Percentiles rank a stretch among this genome's conserved stretches.
phyloP scores from a whole-genome alignment of 2,329 filamentous ascomycete genomes.

The Myriangium duriaei region DNA sequence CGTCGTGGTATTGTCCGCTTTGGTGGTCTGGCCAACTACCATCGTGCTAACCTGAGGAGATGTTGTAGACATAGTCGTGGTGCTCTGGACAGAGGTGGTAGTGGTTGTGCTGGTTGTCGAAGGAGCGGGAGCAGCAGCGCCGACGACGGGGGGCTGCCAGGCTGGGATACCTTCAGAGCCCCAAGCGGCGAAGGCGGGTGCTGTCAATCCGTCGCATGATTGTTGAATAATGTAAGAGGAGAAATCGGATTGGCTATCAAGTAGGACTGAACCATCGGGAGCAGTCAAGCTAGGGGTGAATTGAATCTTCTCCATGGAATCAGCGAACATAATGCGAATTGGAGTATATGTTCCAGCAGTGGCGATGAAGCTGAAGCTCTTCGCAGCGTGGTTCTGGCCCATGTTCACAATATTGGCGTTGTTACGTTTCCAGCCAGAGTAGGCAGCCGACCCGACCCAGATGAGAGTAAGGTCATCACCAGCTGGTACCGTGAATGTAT shows the following conservation, averaged over 20 bases:
- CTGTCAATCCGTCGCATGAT: slow-evolving; percentile 6
- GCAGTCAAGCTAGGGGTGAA: slow-evolving; percentile 3
- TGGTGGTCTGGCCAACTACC: no score
- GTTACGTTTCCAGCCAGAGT: slow-evolving; percentile 12
- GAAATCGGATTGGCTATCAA: neutral
- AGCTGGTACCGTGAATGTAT: slow-evolving; percentile 14
- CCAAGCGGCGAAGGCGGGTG: slow-evolving; percentile 7
- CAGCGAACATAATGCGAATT: slow-evolving; percentile 7
- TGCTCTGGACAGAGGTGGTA: no score
- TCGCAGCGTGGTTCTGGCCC: neutral
- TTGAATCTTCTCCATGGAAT: no score
- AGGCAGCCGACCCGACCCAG: slow-evolving; percentile 15
- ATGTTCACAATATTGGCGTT: slow-evolving; percentile 12
- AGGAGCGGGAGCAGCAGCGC: no score
- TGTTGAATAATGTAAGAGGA: slow-evolving; percentile 3
- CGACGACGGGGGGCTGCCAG: neutral
- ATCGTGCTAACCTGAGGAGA: no score
- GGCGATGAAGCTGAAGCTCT: neutral
- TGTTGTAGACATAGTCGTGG: no score
- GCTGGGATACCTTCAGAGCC: neutral
- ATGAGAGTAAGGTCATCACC: slow-evolving; percentile 16
- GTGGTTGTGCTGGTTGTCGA: no score
- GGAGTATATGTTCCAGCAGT: slow-evolving; percentile 3
- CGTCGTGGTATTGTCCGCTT: no score
- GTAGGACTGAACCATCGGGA: slow-evolving; percentile 4